Conservation (phyloP, 1,139 yeast genomes). For the Pneumocystis carinii region DNA sequence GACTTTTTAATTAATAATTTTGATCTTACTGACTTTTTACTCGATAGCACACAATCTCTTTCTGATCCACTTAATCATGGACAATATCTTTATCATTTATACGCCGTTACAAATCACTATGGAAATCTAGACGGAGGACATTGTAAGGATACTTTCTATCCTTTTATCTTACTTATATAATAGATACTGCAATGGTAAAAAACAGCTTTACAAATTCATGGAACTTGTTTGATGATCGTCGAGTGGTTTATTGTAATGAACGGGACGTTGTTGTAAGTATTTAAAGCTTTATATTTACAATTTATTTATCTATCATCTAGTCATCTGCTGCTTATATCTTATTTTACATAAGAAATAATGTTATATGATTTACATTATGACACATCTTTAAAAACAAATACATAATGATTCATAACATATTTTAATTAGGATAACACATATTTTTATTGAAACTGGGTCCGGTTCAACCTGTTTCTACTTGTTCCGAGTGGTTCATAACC, state of each 20-base stretch:
- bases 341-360: not conserved
- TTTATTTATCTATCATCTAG: not conserved
- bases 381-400: not conserved
- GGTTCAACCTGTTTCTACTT: too few species aligned
- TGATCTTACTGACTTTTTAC: constrained; percentile 58
- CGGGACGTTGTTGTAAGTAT: not conserved
- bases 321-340: not conserved
- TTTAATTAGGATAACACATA: not conserved
- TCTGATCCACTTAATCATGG: not conserved
- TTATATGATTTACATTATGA: not conserved
- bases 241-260: constrained; percentile 26
- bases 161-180: not conserved
- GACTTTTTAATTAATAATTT: constrained; percentile 43
- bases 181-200: constrained; percentile 59
- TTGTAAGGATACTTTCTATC: constrained; percentile 20
- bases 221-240: constrained; percentile 67
- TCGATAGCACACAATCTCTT: not conserved
- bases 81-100: constrained; percentile 50
- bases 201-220: constrained; percentile 44
- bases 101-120: constrained; percentile 78
- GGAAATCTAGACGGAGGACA: constrained; percentile 82
- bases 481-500: too few species aligned
- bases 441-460: too few species aligned
- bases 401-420: not conserved
- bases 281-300: not conserved